Evolutionary conservation across 2,329 filamentous ascomycete species (phyloP).

Genomic region (Exophiala phaeomuriformis): DNA sequence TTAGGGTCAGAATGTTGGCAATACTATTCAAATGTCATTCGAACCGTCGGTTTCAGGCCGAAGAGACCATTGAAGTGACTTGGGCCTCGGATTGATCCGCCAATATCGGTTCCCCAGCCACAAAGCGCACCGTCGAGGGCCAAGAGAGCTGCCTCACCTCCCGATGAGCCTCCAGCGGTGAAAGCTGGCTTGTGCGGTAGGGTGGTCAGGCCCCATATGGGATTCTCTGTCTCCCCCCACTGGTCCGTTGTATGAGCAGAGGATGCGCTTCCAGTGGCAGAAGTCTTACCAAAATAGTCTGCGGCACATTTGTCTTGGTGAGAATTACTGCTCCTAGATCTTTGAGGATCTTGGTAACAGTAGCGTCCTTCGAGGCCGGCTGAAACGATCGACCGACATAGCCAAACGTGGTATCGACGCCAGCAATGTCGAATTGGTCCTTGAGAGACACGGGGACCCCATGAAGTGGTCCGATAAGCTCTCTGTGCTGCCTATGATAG

Average conservation of each 20-base stretch:
- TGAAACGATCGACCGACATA: conserved; percentile 35
- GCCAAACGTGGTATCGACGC: conserved; percentile 52
- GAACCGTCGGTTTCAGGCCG: conserved; percentile 44
- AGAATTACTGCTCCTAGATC: conserved; percentile 47
- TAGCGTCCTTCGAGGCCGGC: conserved; percentile 45
- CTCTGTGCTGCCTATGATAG: too few relatives aligned
- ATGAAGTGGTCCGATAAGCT: conserved; percentile 43
- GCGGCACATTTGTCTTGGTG: conserved; percentile 47
- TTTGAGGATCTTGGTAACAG: conserved; percentile 45
- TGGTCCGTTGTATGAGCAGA: conserved; percentile 35
- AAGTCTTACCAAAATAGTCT: conserved; percentile 46
- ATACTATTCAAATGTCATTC: conserved; percentile 33
- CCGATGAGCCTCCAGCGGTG: conserved; percentile 44
- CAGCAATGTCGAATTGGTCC: conserved; percentile 56
- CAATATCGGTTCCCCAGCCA: conserved; percentile 48
- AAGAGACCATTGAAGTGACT: conserved; percentile 44
- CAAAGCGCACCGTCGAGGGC: conserved; percentile 38
- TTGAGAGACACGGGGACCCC: conserved; percentile 52
- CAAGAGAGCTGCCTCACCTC: conserved; percentile 40
- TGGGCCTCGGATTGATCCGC: conserved; percentile 47
- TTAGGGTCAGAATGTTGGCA: conserved; percentile 17
- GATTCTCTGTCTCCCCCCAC: conserved; percentile 51
- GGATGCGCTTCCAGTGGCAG: conserved; percentile 33
- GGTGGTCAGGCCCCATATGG: conserved; percentile 45
- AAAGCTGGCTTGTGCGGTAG: conserved; percentile 40